Conservation (phyloP, 2,329 filamentous ascomycete species). For the Scedosporium minutisporum region DNA sequence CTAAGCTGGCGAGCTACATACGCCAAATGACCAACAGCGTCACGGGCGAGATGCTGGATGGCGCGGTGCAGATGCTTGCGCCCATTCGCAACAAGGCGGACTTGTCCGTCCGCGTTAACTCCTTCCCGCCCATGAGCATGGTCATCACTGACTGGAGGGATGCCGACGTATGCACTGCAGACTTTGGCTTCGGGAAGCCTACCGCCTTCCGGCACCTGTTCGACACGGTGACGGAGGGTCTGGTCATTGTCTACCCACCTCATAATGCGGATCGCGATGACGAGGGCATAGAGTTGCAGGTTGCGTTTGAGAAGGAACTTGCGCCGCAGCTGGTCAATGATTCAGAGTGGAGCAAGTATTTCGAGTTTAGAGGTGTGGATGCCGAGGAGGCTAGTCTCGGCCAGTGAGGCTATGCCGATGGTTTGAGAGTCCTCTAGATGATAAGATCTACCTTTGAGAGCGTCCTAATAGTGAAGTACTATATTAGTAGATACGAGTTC, state of each 20-base stretch:
- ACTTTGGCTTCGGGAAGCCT: constrained; percentile 28
- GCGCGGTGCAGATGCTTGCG: constrained; percentile 20
- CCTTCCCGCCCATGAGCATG: constrained; percentile 24
- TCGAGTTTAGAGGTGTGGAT: constrained; percentile 27
- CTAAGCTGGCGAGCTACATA: constrained; percentile 24
- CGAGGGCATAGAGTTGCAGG: constrained; percentile 24
- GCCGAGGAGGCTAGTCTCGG: neutral
- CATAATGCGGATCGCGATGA: constrained; percentile 17
- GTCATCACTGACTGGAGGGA: constrained; percentile 26
- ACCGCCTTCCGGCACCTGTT: constrained; percentile 21
- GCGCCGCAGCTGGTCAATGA: constrained; percentile 21
- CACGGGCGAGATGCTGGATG: constrained; percentile 20
- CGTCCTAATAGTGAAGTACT: too few species aligned
- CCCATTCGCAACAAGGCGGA: constrained; percentile 25
- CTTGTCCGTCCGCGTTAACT: constrained; percentile 23
- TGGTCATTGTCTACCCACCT: constrained; percentile 22
- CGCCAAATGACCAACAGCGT: constrained; percentile 25
- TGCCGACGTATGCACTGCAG: constrained; percentile 15
- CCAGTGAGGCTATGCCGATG: too few species aligned
- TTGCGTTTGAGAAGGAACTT: constrained; percentile 25
- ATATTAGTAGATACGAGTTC: too few species aligned
- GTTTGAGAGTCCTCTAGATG: too few species aligned
- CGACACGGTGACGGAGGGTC: constrained; percentile 18
- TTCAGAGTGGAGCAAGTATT: constrained; percentile 23
- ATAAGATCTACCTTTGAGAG: too few species aligned